Conservation (phyloP, 2,329 filamentous ascomycete species). For the Dactylellina sp. region DNA sequence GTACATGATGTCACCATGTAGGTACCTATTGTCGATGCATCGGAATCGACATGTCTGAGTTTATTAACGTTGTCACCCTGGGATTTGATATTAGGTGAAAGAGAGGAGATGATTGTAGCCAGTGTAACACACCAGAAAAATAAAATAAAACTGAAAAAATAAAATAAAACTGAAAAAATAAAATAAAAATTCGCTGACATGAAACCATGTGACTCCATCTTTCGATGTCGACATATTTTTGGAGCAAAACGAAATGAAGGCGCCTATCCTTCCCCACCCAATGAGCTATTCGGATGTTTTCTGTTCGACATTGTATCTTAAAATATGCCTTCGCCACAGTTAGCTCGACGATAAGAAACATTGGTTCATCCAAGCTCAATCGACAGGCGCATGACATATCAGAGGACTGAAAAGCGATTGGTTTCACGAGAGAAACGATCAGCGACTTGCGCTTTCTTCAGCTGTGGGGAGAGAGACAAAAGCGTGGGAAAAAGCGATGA, state of each 20-base stretch:
- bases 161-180: too few species aligned
- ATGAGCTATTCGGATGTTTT: conserved; percentile 25
- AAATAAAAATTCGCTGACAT: background rate
- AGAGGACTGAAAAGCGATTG: conserved; percentile 14
- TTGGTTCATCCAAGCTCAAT: background rate
- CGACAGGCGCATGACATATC: conserved; percentile 18
- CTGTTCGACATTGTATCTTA: background rate
- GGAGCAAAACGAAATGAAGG: background rate
- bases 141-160: too few species aligned
- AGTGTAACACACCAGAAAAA: conserved; percentile 2
- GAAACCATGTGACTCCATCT: conserved; percentile 15
- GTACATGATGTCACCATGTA: conserved; percentile 37
- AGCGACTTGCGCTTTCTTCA: background rate
- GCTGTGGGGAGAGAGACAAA: background rate
- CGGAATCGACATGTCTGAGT: conserved; percentile 2
- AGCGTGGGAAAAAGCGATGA: background rate
- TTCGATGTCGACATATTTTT: background rate
- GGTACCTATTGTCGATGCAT: background rate
- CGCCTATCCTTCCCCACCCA: conserved; percentile 3
- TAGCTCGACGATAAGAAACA: background rate
- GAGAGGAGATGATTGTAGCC: background rate
- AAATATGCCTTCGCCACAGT: conserved; percentile 15
- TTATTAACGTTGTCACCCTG: conserved; percentile 5
- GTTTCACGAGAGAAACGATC: background rate
- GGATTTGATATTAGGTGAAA: background rate